phyloP scores from a whole-genome alignment of 305 asterid species.

The Euphrasia arctica region DNA sequence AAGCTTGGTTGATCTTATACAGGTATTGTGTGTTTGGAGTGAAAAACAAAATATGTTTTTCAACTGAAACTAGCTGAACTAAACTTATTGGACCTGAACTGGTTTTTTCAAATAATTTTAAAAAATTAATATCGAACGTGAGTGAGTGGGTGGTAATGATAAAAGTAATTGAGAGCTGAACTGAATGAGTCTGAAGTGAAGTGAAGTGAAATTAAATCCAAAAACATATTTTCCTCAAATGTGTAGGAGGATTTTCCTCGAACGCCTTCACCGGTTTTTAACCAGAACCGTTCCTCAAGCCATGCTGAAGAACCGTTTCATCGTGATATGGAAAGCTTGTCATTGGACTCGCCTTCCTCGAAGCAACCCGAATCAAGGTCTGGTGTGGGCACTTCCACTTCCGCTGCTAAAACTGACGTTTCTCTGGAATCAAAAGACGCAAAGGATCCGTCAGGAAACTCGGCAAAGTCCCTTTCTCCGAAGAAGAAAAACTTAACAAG shows the following conservation, averaged over 20 bases:
- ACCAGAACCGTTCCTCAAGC: slow-evolving; percentile 50
- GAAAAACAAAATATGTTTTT: not conserved
- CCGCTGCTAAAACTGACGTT: not conserved
- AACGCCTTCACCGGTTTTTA: slow-evolving; percentile 72
- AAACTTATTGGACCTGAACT: too few relatives aligned
- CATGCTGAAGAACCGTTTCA: slow-evolving; percentile 53
- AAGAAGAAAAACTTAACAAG: slow-evolving; percentile 35
- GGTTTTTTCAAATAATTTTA: too few relatives aligned
- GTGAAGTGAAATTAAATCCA: too few relatives aligned
- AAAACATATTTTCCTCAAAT: slow-evolving; percentile 2
- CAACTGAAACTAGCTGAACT: too few relatives aligned
- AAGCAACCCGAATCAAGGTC: not conserved
- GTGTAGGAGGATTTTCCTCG: slow-evolving; percentile 75
- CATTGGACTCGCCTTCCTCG: slow-evolving; percentile 37
- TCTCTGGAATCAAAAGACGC: not conserved
- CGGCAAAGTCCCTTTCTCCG: slow-evolving; percentile 35
- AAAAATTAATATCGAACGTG: too few relatives aligned
- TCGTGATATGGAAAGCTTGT: slow-evolving; percentile 42
- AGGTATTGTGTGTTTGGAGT: slow-evolving; percentile 42
- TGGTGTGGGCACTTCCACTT: not conserved
- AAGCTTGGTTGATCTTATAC: slow-evolving; percentile 69
- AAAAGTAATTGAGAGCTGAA: too few relatives aligned
- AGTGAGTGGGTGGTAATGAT: too few relatives aligned
- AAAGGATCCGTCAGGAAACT: slow-evolving; percentile 25
- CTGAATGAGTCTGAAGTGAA: too few relatives aligned